Evolutionary conservation across 768 basidiomycete species (phyloP).

Genomic region (Phaffia australis): DNA sequence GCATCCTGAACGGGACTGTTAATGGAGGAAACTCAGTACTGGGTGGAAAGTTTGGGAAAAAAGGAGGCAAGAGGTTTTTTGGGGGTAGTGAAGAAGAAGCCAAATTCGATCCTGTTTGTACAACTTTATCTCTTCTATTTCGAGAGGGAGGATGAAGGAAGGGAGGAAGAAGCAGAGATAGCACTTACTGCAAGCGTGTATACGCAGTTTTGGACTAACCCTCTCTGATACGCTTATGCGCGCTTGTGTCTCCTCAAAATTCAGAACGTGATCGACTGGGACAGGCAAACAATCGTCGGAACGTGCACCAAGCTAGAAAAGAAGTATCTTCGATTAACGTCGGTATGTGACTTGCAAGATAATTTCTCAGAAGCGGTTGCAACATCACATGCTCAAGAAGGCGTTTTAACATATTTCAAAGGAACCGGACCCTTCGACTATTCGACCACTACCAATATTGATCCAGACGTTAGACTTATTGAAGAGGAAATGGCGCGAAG

Average conservation of each 20-base stretch:
- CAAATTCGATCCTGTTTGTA: constrained; percentile 36
- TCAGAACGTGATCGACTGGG: constrained; percentile 95
- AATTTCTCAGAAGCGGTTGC: background rate
- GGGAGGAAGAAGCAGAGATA: background rate
- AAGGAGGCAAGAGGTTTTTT: constrained; percentile 24
- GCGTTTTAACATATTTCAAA: constrained; percentile 34
- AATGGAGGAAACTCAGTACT: constrained; percentile 26
- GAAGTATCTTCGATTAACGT: constrained; percentile 86
- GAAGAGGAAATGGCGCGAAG: constrained; percentile 77
- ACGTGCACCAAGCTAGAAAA: constrained; percentile 83
- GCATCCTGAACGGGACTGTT: constrained; percentile 26
- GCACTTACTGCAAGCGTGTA: constrained; percentile 9
- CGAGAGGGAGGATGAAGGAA: too few species aligned
- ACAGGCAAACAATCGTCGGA: constrained; percentile 87
- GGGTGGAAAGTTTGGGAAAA: constrained; percentile 32
- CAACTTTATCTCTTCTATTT: constrained; percentile 10
- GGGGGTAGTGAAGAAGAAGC: constrained; percentile 32
- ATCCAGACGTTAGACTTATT: constrained; percentile 74
- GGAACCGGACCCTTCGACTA: constrained; percentile 91
- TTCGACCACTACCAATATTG: constrained; percentile 75
- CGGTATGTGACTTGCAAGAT: constrained; percentile 46
- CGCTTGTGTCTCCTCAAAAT: background rate
- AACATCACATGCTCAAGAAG: background rate
- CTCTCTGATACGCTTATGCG: constrained; percentile 8
- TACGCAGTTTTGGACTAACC: constrained; percentile 10